Conservation (phyloP, 768 basidiomycete genomes). For the Lepiota subincarnata region DNA sequence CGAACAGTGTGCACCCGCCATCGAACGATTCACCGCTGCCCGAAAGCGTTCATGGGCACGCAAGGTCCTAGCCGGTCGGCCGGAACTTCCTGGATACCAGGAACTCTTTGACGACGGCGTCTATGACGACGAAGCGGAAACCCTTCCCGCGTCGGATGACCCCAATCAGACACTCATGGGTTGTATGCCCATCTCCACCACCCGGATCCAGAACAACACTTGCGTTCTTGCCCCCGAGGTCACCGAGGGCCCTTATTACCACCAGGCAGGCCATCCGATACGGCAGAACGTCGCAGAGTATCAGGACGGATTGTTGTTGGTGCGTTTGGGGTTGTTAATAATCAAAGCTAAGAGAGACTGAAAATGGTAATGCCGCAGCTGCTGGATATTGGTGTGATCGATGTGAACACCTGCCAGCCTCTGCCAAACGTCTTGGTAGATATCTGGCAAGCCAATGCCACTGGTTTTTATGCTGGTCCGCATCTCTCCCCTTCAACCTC, state of each 20-base stretch:
- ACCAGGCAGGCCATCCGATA: slow-evolving; percentile 43
- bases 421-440: slow-evolving; percentile 55
- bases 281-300: slow-evolving; percentile 52
- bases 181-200: slow-evolving; percentile 42
- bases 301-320: slow-evolving; percentile 46
- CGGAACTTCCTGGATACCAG: slow-evolving; percentile 33
- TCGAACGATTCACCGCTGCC: slow-evolving; percentile 47
- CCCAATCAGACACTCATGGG: slow-evolving; percentile 34
- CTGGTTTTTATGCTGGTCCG: slow-evolving; percentile 48
- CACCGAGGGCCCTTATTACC: slow-evolving; percentile 55
- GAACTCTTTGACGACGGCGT: slow-evolving; percentile 39
- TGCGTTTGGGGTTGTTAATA: slow-evolving; percentile 19
- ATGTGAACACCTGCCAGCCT: slow-evolving; percentile 53
- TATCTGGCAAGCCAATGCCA: slow-evolving; percentile 57
- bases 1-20: slow-evolving; percentile 46
- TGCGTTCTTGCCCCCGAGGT: slow-evolving; percentile 51
- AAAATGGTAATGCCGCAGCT: slow-evolving; percentile 25
- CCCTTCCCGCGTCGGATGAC: slow-evolving; percentile 15
- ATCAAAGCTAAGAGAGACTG: background rate
- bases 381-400: slow-evolving; percentile 54
- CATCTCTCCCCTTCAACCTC: background rate
- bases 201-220: slow-evolving; percentile 50
- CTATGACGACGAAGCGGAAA: slow-evolving; percentile 28
- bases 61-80: slow-evolving; percentile 36
- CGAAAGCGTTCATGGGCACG: slow-evolving; percentile 46